These are phyloP conservation scores for Trichosphaerium sp. DNA, from an alignment of 78 protist genomes.

Conservation along the genomic window DNA sequence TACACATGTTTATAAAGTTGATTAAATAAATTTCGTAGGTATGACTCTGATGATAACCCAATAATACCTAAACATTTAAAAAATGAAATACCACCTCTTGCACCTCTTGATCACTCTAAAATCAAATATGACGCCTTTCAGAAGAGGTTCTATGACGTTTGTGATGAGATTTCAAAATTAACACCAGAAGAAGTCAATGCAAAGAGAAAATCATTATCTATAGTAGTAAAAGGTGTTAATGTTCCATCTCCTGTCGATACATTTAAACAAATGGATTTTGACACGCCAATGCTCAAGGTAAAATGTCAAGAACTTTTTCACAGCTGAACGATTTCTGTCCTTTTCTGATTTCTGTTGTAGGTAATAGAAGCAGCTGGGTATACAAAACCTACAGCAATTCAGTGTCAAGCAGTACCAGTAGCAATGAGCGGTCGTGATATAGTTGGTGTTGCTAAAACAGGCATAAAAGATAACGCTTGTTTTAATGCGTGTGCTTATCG, in stretches of 20 bases:
- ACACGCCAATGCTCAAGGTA: neutral
- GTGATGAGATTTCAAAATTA: constrained; percentile 1
- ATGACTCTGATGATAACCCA: neutral
- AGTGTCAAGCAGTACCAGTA: constrained; percentile 61
- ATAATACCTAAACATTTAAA: neutral
- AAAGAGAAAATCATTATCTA: too few species aligned
- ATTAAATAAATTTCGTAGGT: too few species aligned
- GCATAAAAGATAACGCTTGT: too few species aligned
- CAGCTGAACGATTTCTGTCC: constrained; percentile 11
- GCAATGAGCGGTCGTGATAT: constrained; percentile 68
- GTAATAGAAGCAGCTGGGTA: constrained; percentile 4
- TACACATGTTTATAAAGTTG: too few species aligned
- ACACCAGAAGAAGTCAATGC: neutral
- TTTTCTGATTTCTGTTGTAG: constrained; percentile 11
- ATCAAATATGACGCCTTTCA: constrained; percentile 35
- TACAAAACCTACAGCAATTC: constrained; percentile 69
- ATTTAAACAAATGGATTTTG: neutral
- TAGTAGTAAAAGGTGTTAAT: too few species aligned
- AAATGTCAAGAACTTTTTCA: constrained; percentile 4
- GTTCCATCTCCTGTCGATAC: too few species aligned
- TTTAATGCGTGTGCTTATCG: too few species aligned
- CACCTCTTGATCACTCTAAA: constrained; percentile 50
- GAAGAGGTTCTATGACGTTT: constrained; percentile 42
- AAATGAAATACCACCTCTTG: too few species aligned
- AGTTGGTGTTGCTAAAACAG: constrained; percentile 71